Base-by-base conservation (phyloP, 2,329 filamentous ascomycete species). In the Pseudocercospora crystallina region DNA sequence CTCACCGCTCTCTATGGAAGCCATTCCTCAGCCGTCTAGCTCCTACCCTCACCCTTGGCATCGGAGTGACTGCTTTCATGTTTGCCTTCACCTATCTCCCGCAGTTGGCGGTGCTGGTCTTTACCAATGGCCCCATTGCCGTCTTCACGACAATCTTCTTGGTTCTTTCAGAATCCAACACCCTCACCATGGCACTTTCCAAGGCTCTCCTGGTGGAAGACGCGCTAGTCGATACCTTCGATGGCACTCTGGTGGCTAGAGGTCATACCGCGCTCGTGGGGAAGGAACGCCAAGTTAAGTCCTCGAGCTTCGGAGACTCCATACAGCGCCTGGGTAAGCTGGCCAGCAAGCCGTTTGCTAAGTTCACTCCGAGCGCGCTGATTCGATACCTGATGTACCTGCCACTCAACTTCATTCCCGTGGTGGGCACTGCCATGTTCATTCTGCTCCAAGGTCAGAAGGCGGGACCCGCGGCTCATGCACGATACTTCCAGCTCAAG, bases 351-450 rank as follows among this genome's bases (percentile, higher is more conserved):
- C 81, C 80, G 0, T 80, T 84, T 51, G 71, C 70, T 20, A 74
- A 77, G 53, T 79, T 79, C 49, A 74, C 75, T 0, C 75, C 78
- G 1, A 71, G 71, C 62, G 83, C 85, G 7, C 71, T 96, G 38
- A 73, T 96, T 34, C 79, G 89, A 36, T 92, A 92, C 63, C 67
- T 95, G 57, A 81, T 96, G 73, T 94, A 95, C 67, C 77, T 96
- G 36, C 91, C 92, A 9, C 78, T 97, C 54, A 97, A 96, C 74
- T 90, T 96, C 67, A 90, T 97, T 45, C 92, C 92, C 0, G 80
- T 96, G 0, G 82, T 96, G 13, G 92, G 92, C 5, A 96, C 91
- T 0, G 74, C 84, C 7, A 74, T 90, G 4, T 97, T 95, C 69
- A 80, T 96, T 31, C 68, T 87, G 26, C 68, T 95, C 12, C 90